Base-by-base conservation (phyloP, 2,329 filamentous ascomycete species). In the Aspergillus piperis region DNA sequence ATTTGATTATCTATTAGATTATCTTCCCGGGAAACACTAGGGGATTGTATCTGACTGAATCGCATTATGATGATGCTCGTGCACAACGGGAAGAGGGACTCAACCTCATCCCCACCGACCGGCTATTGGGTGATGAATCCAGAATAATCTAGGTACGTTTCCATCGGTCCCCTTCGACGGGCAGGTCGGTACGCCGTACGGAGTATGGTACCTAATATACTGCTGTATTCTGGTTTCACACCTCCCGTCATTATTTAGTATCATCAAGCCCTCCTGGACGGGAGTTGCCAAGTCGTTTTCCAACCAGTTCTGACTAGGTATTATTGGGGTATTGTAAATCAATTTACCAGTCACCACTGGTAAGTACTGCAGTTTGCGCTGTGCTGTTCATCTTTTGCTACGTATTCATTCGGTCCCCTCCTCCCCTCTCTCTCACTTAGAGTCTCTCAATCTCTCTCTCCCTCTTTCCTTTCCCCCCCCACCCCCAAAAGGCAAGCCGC, bases 401-500 rank as follows among this genome's bases (percentile, higher is more conserved):
- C 32, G 32, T 36, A 36, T 36, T 13, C 25, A 27, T 27, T 11
- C 5, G 32, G 15, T 51, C 42, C 21, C 48, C 38, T 48, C 48
- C 48, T 47, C 39, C 32, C 30, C 27, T 32, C 51, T 36, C 30
- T 39, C 21, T 21, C 3, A 1, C 17, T 36, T 1, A 11, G 27
- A 30, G 8, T 54, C 52, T 8, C 19, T 44, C 52, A 11, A 8
- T 52, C 11, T 30, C 15, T 51, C 41, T 38, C 48, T 10, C 27
- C 21, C 32, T 32, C 44, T 32, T 10, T 10, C 10, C 8, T 25
- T 39, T 27, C 38, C 32, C 44, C 32, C 44, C 30, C 30, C 15
- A 19, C 54, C 48, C 47, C 48, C 32, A 25, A 36, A 36, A 36
- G 32, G 32, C 32, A 17, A 57, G 23, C 56, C 56, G 56, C 56